Conservation (phyloP, 164 flowering plant genomes). For the Saururus chinensis region DNA sequence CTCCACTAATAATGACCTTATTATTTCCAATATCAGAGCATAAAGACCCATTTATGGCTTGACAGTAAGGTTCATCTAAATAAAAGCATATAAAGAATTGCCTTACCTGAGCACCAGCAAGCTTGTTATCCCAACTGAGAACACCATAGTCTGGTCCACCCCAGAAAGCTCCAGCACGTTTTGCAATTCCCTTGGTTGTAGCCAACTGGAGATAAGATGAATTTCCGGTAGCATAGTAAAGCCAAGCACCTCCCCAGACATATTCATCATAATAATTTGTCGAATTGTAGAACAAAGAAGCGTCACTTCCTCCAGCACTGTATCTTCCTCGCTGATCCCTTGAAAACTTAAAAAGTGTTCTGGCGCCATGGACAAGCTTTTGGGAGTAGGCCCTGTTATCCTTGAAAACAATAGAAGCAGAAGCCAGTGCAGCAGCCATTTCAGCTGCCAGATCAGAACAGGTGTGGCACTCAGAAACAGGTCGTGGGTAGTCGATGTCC, state of each 20-base stretch:
- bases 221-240: slow-evolving; percentile 96
- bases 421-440: slow-evolving; percentile 95
- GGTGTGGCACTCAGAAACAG: slow-evolving; percentile 45
- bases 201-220: slow-evolving; percentile 63
- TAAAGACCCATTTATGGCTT: neutral
- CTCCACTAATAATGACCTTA: no score
- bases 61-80: neutral
- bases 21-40: no score
- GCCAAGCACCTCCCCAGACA: slow-evolving; percentile 93
- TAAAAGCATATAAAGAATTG: neutral
- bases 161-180: slow-evolving; percentile 97
- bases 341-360: slow-evolving; percentile 58
- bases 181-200: slow-evolving; percentile 59
- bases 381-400: slow-evolving; percentile 87
- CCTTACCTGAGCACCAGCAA: slow-evolving; percentile 87
- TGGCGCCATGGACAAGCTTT: slow-evolving; percentile 94
- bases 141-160: slow-evolving; percentile 92
- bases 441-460: slow-evolving; percentile 98
- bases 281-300: slow-evolving; percentile 72
- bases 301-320: slow-evolving; percentile 51
- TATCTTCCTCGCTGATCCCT: slow-evolving; percentile 79
- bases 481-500: slow-evolving; percentile 77
- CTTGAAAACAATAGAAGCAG: slow-evolving; percentile 95
- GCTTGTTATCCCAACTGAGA: slow-evolving; percentile 96
- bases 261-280: slow-evolving; percentile 86